Evolutionary conservation across 2,329 filamentous ascomycete species (phyloP), one percentile per base, ranked within the genome.

Genomic region (Paraconiothyrium sp.): DNA sequence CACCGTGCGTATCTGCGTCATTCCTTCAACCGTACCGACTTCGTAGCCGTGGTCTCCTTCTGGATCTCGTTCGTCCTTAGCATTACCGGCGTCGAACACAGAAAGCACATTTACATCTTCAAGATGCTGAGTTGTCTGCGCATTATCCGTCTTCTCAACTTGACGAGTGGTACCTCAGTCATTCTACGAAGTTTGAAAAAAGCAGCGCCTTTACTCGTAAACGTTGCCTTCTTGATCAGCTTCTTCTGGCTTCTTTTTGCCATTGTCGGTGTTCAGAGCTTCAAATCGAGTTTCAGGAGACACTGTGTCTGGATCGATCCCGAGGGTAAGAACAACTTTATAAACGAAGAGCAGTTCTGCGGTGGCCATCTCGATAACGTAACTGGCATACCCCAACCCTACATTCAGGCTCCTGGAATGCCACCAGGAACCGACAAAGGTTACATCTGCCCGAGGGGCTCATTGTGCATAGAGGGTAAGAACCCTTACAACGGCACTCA

Each of bases 171-270:
- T 69, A 99, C 96, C 59, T 91, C 94, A 57, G 91, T 98, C 60
- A 99, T 99, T 72, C 83, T 99, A 48, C 88, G 93, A 76, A 98
- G 94, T 85, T 79, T 99, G 63, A 99, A 99, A 76, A 97, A 97
- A 76, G 94, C 95, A 1, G 93, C 94, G 0, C 95, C 96, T 1
- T 84, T 97, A 39, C 87, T 99, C 27, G 88, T 97, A 30, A 93
- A 97, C 64, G 94, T 99, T 35, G 94, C 92, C 1, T 97, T 99
- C 75, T 84, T 99, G 24, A 93, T 99, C 67, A 87, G 92, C 14
- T 99, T 99, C 80, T 99, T 99, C 80, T 99, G 95, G 95, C 86
- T 99, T 46, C 82, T 98, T 11, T 99, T 99, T 80, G 95, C 93
- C 41, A 97, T 99, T 64, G 90, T 99, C 61, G 96, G 95, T 6